Evolutionary conservation across 2,329 filamentous ascomycete species (phyloP).

Genomic region (Didymella sp.): DNA sequence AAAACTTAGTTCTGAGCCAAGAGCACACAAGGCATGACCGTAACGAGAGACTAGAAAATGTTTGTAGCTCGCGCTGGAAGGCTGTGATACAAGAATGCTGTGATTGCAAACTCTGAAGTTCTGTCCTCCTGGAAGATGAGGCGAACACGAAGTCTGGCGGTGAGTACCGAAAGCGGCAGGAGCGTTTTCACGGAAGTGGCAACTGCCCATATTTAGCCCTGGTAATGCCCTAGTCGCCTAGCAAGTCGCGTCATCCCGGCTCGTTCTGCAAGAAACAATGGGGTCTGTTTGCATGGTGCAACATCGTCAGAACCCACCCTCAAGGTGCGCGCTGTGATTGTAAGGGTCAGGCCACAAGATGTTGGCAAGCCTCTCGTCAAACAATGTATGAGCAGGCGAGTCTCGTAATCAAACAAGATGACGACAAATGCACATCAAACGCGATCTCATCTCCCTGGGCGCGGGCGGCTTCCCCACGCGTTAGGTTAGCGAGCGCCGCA

Average conservation of each 20-base stretch:
- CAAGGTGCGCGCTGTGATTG: slow-evolving; percentile 13
- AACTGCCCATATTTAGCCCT: slow-evolving; percentile 30
- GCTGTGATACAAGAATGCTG: not conserved
- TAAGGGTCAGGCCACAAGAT: slow-evolving; percentile 15
- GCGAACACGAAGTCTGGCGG: slow-evolving; percentile 12
- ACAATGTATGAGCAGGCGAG: slow-evolving; percentile 5
- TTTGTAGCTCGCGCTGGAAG: not conserved
- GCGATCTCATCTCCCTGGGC: slow-evolving; percentile 30
- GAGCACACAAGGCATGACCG: not conserved
- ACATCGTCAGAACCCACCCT: slow-evolving; percentile 23
- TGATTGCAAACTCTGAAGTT: not conserved
- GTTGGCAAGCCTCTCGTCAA: not conserved
- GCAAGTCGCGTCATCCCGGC: slow-evolving; percentile 27
- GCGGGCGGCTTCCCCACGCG: slow-evolving; percentile 32
- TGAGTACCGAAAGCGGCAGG: slow-evolving; percentile 25
- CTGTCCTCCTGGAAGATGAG: slow-evolving; percentile 6
- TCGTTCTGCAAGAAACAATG: slow-evolving; percentile 22
- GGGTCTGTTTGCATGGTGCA: slow-evolving; percentile 28
- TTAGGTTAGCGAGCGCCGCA: slow-evolving; percentile 30
- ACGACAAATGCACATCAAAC: slow-evolving; percentile 33
- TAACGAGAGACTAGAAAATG: not conserved
- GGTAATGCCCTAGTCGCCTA: slow-evolving; percentile 7
- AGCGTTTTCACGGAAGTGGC: slow-evolving; percentile 21
- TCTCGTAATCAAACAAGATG: slow-evolving; percentile 27
- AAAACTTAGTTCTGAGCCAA: slow-evolving; percentile 22